Conservation (phyloP, 2,329 filamentous ascomycete genomes). For the Elsinoe arachidis region DNA sequence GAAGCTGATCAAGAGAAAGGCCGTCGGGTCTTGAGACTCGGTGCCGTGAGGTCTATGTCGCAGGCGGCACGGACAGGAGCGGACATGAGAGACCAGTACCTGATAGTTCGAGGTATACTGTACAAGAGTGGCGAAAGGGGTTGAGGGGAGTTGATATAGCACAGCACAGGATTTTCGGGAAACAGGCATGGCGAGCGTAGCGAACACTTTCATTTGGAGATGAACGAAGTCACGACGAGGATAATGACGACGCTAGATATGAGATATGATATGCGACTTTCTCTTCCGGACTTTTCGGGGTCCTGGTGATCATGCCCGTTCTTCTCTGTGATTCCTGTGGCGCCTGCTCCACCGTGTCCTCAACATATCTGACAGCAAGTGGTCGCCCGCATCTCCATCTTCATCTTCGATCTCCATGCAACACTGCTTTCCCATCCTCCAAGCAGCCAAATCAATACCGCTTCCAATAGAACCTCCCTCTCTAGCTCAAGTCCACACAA, state of each 20-base stretch:
- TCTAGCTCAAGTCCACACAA: too few relatives aligned
- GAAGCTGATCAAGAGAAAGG: constrained; percentile 7
- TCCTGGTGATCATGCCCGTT: background rate
- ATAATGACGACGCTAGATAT: constrained; percentile 2
- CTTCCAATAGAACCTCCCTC: too few relatives aligned
- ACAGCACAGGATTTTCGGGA: background rate
- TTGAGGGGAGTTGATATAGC: background rate
- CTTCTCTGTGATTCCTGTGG: background rate
- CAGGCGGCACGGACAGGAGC: background rate
- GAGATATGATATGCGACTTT: constrained; percentile 7
- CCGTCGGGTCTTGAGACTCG: background rate
- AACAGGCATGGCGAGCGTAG: too few relatives aligned
- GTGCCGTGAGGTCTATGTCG: background rate
- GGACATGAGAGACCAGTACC: too few relatives aligned
- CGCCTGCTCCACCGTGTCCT: background rate
- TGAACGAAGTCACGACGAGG: constrained; percentile 3
- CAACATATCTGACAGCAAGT: too few relatives aligned
- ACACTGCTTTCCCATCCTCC: too few relatives aligned
- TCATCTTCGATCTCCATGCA: too few relatives aligned
- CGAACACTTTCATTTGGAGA: background rate
- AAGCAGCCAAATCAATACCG: too few relatives aligned
- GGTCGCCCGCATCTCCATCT: too few relatives aligned
- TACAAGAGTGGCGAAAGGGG: background rate
- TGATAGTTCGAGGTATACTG: too few relatives aligned
- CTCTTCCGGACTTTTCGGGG: background rate